These are phyloP conservation scores for Ceriops tagal DNA, from an alignment of 345 rosid species.

Conservation along the genomic window DNA sequence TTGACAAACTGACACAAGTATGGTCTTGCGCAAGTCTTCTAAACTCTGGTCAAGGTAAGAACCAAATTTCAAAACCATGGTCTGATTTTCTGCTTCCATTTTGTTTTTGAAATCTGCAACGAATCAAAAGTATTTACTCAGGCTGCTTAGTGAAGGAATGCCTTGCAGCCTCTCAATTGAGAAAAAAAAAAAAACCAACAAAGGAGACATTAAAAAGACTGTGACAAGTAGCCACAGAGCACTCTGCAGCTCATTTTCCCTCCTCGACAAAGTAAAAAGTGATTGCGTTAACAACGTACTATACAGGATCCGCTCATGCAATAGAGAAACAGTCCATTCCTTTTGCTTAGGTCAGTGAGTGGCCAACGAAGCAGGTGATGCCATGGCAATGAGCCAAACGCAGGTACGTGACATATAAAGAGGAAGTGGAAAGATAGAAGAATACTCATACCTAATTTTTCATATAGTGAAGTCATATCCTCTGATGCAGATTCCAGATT, in stretches of 20 bases:
- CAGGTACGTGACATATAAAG: not conserved
- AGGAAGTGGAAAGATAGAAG: constrained; percentile 7
- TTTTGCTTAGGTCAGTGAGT: no score
- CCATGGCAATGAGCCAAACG: not conserved
- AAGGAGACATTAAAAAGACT: no score
- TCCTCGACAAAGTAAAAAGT: no score
- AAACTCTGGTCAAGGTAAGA: constrained; percentile 80
- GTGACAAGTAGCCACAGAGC: no score
- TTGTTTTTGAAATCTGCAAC: constrained; percentile 62
- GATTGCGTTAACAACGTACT: no score
- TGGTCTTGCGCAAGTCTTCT: constrained; percentile 59
- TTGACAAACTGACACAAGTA: constrained; percentile 73
- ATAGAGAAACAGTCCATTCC: no score
- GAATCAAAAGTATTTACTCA: constrained; percentile 2
- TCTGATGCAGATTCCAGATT: constrained; percentile 80
- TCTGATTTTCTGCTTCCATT: constrained; percentile 72
- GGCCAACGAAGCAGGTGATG: not conserved
- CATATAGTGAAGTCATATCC: constrained; percentile 60
- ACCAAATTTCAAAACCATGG: constrained; percentile 67
- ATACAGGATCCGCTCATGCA: no score
- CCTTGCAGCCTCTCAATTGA: no score
- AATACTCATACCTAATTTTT: constrained; percentile 59
- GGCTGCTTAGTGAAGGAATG: not conserved
- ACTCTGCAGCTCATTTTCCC: no score
- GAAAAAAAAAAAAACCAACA: no score